phyloP scores from a whole-genome alignment of 208 protist genomes.

The Trichomonas gallinae region DNA sequence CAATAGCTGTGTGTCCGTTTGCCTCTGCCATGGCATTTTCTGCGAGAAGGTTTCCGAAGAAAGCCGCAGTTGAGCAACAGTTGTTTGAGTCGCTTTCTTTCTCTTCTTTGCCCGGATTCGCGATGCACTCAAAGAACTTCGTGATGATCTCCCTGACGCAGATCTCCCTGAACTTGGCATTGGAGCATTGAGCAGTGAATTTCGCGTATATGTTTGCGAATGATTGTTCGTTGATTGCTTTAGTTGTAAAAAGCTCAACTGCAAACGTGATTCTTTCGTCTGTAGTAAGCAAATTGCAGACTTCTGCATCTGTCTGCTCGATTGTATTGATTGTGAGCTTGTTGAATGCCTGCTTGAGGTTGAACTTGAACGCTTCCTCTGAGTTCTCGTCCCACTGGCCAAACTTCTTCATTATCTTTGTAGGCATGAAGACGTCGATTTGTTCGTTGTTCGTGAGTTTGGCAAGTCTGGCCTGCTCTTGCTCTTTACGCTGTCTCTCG shows the following conservation, averaged over 20 bases:
- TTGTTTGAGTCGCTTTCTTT: neutral
- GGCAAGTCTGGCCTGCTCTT: neutral
- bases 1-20: neutral
- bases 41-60: neutral
- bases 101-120: neutral
- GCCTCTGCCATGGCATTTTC: neutral
- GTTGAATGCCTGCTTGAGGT: neutral
- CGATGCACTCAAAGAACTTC: neutral
- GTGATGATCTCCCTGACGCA: neutral
- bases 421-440: neutral
- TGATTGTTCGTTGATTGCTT: neutral
- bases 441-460: neutral
- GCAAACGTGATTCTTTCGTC: neutral
- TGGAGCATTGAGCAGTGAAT: neutral
- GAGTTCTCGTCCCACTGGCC: neutral
- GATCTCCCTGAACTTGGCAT: neutral
- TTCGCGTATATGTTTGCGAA: neutral
- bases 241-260: neutral
- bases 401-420: neutral
- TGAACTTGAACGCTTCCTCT: neutral
- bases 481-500: neutral
- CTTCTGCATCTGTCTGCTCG: neutral
- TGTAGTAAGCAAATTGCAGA: neutral
- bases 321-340: neutral
- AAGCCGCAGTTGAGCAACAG: neutral